Base-by-base conservation (phyloP, 768 basidiomycete genomes). In the Phaeotremella fagi region DNA sequence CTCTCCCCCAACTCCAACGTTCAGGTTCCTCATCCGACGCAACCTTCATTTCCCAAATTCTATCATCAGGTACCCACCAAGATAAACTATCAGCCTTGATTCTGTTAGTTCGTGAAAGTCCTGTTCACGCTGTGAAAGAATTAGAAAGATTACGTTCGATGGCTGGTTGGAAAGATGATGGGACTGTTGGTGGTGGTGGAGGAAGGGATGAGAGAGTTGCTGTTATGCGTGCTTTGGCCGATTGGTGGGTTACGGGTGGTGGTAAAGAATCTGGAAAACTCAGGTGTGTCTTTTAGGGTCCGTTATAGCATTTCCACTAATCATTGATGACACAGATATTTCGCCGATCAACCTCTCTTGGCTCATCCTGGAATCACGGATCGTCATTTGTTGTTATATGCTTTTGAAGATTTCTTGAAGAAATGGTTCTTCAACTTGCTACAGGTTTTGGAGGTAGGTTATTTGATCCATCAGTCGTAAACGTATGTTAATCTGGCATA, bases 401-500 rank as follows among this genome's bases (percentile, higher is more conserved):
- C 85, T 56, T 98, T 95, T 72, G 95, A 99, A 73, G 94, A 98
- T 64, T 97, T 90, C 88, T 72, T 97, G 45, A 99, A 99, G 76
- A 91, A 90, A 60, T 98, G 86, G 73, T 97, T 95, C 77, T 98
- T 94, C 76, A 84, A 85, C 1, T 75, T 95, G 33, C 80, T 98
- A 2, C 88, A 94, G 71, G 83, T 88, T 33, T 82, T 97, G 16
- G 94, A 99, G 81, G 89, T 87, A 36, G 38, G 78, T 64, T 36
- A 37, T 14, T 18, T 11, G 18, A 29, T 35, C 35, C 47, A 4
- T 42, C 0, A 23, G 3, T 52, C 20, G 16, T 41, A 16, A 35
- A 20, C 27, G 20, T 12, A 4, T 52, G 24, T 46, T 51, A 37
- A 54, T 59, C 35, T 20, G n/a, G 23, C 15, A 7, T 56, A 90